A percentile compares a stretch with the other conserved stretches of the same genome.
phyloP scores from a whole-genome alignment of 441 rosid species.

The Populus hybrid region DNA sequence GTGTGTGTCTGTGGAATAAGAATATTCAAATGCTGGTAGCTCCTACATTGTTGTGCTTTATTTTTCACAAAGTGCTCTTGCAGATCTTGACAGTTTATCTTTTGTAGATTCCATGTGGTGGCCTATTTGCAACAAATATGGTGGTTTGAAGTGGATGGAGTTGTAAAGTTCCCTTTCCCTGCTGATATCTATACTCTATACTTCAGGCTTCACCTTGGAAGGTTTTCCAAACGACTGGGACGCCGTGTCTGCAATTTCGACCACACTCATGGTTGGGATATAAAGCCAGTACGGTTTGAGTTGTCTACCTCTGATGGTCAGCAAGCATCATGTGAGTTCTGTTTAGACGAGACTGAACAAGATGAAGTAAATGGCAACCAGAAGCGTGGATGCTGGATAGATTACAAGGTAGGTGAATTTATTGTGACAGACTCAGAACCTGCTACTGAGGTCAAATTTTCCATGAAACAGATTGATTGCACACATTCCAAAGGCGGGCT shows the following conservation, averaged over 20 bases:
- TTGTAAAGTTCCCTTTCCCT: constrained; percentile 30
- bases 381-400: constrained; percentile 83
- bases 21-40: background rate
- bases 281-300: constrained; percentile 69
- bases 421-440: constrained; percentile 50
- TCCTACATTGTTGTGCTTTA: background rate
- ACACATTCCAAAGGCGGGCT: constrained; percentile 89
- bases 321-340: constrained; percentile 55
- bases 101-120: constrained; percentile 65
- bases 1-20: background rate
- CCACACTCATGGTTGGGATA: constrained; percentile 81
- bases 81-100: constrained; percentile 9
- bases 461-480: constrained; percentile 87
- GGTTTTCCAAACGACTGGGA: constrained; percentile 64
- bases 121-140: constrained; percentile 90
- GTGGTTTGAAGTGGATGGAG: constrained; percentile 94
- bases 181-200: constrained; percentile 44
- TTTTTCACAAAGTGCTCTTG: background rate
- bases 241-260: constrained; percentile 67
- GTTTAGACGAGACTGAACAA: constrained; percentile 48
- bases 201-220: constrained; percentile 79
- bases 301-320: constrained; percentile 72
- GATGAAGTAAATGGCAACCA: constrained; percentile 48
- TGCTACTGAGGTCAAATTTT: constrained; percentile 55
- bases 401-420: constrained; percentile 76